Base-by-base conservation (phyloP, 495 filamentous ascomycete species). In the Glarea lozoyensis region DNA sequence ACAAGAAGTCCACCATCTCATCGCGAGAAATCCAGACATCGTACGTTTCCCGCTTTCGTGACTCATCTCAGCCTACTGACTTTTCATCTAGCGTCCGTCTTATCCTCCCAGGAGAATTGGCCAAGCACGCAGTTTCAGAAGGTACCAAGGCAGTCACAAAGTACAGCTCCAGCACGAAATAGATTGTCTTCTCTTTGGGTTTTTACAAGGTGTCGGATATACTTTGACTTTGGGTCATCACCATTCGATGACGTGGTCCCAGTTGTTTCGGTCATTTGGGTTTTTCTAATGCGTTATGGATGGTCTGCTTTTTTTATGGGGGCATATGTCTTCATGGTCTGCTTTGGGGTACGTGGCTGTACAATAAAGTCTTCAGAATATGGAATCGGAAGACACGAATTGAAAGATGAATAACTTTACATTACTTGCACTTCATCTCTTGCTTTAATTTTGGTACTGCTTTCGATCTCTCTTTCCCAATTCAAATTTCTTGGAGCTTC, bases 1-100 rank as follows among this genome's bases (percentile, higher is more conserved):
- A 98, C 82, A 98, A 98, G 85, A 98, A 98, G 78, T 96, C 90
- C 34, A 98, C 92, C 68, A 98, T 98, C 73, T 97, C 92, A 18
- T 95, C 90, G 50, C 83, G 92, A 63, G 92, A 98, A 72, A 98
- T 98, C 63, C 92, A 98, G 79, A 98, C 92, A 55, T 98, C 92
- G 70, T 81, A 68, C 49, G 78, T 72, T 50, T 5, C 4, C 2
- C 12, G n/a, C 17, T 11, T 24, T 11, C 37, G 39, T 16, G 20
- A 18, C 12, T 25, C 17, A 11, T 25, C 22, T 10, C 24, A 10
- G 37, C 37, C 18, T 30, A 54, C 52, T 55, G 57, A 52, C 50
- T 35, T 22, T 16, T 17, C 6, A 21, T 37, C 0, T 52, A 81
- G 78, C 50, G 92, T 98, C 52, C 82, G 92, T 46, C 81, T 98